Evolutionary conservation across 129 eudicot species (phyloP).

Genomic region (Flaveria robusta): DNA sequence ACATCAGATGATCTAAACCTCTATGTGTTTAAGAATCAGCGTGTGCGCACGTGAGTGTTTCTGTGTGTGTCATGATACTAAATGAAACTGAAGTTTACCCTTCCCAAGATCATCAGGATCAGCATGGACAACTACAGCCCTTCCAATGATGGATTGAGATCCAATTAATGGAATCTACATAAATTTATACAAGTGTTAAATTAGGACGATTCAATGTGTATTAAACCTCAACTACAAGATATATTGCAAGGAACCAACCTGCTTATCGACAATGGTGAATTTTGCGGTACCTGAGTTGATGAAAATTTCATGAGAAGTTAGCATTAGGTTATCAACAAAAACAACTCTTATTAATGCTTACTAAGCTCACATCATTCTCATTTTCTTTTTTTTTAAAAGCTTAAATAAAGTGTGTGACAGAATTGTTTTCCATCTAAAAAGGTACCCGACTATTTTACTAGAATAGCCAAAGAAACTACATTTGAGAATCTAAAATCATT

Average conservation of each 20-base stretch:
- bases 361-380: background rate
- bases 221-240: background rate
- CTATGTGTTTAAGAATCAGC: background rate
- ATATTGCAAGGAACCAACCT: slow-evolving; percentile 44
- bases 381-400: background rate
- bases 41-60: background rate
- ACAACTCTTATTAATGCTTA: background rate
- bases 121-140: slow-evolving; percentile 98
- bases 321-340: background rate
- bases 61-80: background rate
- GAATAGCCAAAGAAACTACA: background rate
- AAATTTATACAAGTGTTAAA: slow-evolving; percentile 16
- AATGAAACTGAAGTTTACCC: slow-evolving; percentile 46
- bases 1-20: background rate
- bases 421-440: background rate
- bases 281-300: slow-evolving; percentile 60
- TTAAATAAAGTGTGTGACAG: background rate
- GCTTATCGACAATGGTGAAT: slow-evolving; percentile 80
- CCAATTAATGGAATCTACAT: slow-evolving; percentile 84
- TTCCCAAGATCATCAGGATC: slow-evolving; percentile 98
- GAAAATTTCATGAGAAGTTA: slow-evolving; percentile 13
- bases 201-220: slow-evolving; percentile 8
- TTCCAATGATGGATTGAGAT: slow-evolving; percentile 79
- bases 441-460: background rate
- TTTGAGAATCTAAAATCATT: background rate